Percentiles rank a stretch among this genome's conserved stretches.
These are phyloP conservation scores for Leucocoprinus sp. DNA, from an alignment of 768 basidiomycete genomes.

Conservation along the genomic window DNA sequence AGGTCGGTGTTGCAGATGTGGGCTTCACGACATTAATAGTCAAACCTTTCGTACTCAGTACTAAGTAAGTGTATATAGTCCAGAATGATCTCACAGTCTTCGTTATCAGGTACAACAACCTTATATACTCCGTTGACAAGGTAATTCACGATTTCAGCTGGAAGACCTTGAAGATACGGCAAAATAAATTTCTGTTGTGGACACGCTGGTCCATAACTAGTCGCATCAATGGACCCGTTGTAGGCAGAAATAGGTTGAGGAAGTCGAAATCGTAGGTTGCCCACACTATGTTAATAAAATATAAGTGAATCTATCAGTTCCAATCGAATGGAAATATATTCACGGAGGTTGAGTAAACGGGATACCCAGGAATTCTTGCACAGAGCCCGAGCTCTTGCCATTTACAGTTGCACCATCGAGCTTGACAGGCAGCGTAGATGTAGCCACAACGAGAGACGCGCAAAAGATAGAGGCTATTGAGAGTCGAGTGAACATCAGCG, in stretches of 20 bases:
- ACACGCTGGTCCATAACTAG: conserved; percentile 35
- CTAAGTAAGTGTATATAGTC: not conserved
- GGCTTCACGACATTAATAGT: conserved; percentile 47
- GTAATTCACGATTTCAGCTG: conserved; percentile 25
- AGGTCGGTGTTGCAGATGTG: conserved; percentile 25
- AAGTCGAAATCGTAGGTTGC: conserved; percentile 31
- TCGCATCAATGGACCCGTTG: conserved; percentile 29
- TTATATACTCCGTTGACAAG: conserved; percentile 25
- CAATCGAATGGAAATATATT: too few relatives aligned
- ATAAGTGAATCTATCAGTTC: too few relatives aligned
- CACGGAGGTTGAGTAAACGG: conserved; percentile 51
- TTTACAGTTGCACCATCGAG: conserved; percentile 38
- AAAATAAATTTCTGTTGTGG: conserved; percentile 35
- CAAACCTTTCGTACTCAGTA: conserved; percentile 30
- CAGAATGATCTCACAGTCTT: conserved; percentile 35
- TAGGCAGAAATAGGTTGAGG: conserved; percentile 31
- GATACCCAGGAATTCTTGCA: conserved; percentile 40
- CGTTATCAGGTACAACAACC: conserved; percentile 24
- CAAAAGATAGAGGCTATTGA: conserved; percentile 14
- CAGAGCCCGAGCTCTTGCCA: conserved; percentile 25
- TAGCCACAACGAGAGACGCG: conserved; percentile 14
- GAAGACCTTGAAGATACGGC: conserved; percentile 27
- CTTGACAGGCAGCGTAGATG: conserved; percentile 26
- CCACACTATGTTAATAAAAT: too few relatives aligned
- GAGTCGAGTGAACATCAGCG: conserved; percentile 16